Evolutionary conservation across 1,284 basidiomycete genomes (phyloP), one percentile per base, ranked within the genome.

Genomic region (Naganishia albida): DNA sequence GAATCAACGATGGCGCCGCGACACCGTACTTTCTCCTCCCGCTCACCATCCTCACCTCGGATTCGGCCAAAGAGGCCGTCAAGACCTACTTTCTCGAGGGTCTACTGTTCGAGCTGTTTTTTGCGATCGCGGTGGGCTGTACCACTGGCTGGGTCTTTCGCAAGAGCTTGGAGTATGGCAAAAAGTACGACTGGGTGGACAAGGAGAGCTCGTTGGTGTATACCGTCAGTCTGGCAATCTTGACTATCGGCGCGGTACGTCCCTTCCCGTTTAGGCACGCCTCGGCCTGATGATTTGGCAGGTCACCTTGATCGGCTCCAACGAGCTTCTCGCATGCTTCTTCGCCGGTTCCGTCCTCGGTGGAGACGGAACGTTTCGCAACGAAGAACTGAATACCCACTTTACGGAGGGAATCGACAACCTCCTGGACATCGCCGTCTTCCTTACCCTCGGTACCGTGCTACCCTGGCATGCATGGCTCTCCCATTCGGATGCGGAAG

Each of bases 361-460:
- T 30, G 69, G 70, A 55, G 64, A 68, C 46, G 70, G 68, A 1
- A 63, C 67, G 13, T 55, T 71, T 12, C 70, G 69, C 46, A 68
- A 68, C 25, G 70, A 71, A 52, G 70, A 71, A 53, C 59, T 70
- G 3, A 69, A 71, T 44, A 68, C 70, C 13, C 70, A 71, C 44
- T 71, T 71, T 43, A 69, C 69, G 10, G 70, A 71, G 53, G 70
- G 69, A 10, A 71, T 71, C 57, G 70, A 71, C 59, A 65, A 67
- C 18, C 23, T 71, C 18, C 69, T 71, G 34, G 70, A 71, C 48
- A 70, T 69, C 15, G 63, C 62, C 12, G 70, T 71, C n/a, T 71
- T 71, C 46, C 67, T 70, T 50, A 70, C 69, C 8, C 64, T 71
- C 26, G 70, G 70, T 18, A 71, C 70, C 23, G 65, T 69, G 10